Evolutionary conservation across 2,329 filamentous ascomycete species (phyloP).

Genomic region (Colletotrichum sp.): DNA sequence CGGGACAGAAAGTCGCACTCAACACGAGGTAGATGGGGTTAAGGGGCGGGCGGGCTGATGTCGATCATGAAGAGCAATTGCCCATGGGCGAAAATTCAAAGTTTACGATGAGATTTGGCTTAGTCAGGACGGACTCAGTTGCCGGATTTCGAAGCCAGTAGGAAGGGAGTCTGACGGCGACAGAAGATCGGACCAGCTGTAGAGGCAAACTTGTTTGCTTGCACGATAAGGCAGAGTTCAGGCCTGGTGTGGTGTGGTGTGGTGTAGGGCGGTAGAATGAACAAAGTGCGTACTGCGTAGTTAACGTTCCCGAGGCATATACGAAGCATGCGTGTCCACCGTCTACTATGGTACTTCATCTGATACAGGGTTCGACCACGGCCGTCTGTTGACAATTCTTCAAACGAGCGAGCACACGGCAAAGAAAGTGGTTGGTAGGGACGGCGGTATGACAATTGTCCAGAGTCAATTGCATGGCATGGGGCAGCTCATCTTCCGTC

Average conservation of each 20-base stretch:
- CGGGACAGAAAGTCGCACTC: neutral
- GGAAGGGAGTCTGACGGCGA: neutral
- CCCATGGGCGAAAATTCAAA: neutral
- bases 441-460: neutral
- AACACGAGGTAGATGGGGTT: neutral
- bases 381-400: neutral
- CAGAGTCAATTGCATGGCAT: neutral
- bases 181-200: neutral
- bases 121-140: neutral
- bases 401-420: neutral
- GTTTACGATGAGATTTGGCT: neutral
- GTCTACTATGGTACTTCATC: neutral
- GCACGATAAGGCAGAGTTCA: neutral
- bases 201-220: neutral
- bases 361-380: neutral
- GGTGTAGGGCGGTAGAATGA: neutral
- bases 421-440: neutral
- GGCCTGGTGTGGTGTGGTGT: neutral
- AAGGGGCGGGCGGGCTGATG: neutral
- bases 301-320: neutral
- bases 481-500: neutral
- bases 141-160: neutral
- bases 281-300: neutral
- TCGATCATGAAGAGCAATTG: conserved; percentile 7
- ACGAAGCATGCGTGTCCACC: neutral